Conservation (phyloP, 2,329 filamentous ascomycete species). For the Tolypocladium paradoxum region DNA sequence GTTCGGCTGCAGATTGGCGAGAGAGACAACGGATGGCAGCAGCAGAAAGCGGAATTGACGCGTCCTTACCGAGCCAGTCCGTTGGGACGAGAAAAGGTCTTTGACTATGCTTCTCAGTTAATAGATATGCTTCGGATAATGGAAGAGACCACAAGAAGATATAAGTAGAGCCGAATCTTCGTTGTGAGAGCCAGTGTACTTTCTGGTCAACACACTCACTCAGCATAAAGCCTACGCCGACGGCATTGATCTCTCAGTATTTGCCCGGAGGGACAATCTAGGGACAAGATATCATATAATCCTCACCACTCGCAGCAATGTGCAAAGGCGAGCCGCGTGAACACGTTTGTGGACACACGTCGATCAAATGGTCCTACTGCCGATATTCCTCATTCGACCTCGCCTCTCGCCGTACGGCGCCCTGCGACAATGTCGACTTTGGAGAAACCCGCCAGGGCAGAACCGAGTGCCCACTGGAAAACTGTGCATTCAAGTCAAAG, state of each 20-base stretch:
- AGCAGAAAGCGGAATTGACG: background rate
- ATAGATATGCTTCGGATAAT: too few species aligned
- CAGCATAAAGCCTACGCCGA: background rate
- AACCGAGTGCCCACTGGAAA: slow-evolving; percentile 35
- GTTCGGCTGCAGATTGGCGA: background rate
- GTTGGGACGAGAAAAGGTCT: background rate
- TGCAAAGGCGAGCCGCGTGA: slow-evolving; percentile 3
- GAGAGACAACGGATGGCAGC: background rate
- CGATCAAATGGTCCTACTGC: slow-evolving; percentile 11
- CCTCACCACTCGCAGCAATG: background rate
- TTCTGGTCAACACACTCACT: background rate
- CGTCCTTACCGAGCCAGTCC: background rate
- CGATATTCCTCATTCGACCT: slow-evolving; percentile 31
- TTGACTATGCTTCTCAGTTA: background rate
- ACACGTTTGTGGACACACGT: slow-evolving; percentile 7
- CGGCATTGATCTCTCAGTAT: background rate
- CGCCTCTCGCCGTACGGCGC: slow-evolving; percentile 36
- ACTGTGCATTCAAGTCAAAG: slow-evolving; percentile 39
- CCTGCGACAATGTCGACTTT: slow-evolving; percentile 38
- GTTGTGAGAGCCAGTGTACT: background rate
- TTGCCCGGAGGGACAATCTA: background rate
- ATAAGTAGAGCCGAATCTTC: background rate
- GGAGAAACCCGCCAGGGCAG: slow-evolving; percentile 32
- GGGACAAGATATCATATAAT: background rate
- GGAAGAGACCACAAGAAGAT: background rate